Conservation (phyloP, 2,329 filamentous ascomycete species). For the Stemphylium vesicarium region DNA sequence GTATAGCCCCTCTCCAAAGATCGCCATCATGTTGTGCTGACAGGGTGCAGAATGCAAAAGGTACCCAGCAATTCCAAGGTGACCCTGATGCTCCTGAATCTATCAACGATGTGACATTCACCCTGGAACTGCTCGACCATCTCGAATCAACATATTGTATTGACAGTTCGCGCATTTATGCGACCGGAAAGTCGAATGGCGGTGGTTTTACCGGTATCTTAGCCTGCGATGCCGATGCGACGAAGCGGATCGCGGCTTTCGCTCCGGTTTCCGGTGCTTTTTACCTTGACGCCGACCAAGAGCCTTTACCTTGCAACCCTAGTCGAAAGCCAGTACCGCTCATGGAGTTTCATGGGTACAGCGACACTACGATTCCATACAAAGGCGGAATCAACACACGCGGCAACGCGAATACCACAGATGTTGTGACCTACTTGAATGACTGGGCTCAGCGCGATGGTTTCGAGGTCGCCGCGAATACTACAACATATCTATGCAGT, state of each 20-base stretch:
- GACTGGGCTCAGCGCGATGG: conserved; percentile 50
- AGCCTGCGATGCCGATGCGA: conserved; percentile 54
- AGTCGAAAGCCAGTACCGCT: conserved; percentile 45
- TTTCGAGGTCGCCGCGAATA: conserved; percentile 32
- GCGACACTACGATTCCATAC: conserved; percentile 53
- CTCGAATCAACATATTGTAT: conserved; percentile 54
- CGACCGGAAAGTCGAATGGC: conserved; percentile 62
- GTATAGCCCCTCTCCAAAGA: conserved; percentile 22
- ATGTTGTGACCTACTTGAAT: conserved; percentile 40
- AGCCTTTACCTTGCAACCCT: conserved; percentile 36
- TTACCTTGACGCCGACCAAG: conserved; percentile 45
- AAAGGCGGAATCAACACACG: conserved; percentile 40
- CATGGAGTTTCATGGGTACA: conserved; percentile 54
- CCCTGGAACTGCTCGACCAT: conserved; percentile 51
- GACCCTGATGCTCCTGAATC: conserved; percentile 48
- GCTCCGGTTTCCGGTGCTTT: conserved; percentile 57
- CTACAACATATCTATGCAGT: conserved; percentile 37
- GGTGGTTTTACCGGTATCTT: conserved; percentile 59
- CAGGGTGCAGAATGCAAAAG: conserved; percentile 10
- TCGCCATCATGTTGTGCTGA: neutral
- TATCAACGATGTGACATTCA: conserved; percentile 56
- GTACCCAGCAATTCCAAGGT: conserved; percentile 51
- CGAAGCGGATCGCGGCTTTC: conserved; percentile 57
- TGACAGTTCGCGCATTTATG: conserved; percentile 54
- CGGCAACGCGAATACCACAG: conserved; percentile 24